These are phyloP conservation scores for Maudiozyma humilis DNA, from an alignment of 1,139 yeast species.

Conservation along the genomic window DNA sequence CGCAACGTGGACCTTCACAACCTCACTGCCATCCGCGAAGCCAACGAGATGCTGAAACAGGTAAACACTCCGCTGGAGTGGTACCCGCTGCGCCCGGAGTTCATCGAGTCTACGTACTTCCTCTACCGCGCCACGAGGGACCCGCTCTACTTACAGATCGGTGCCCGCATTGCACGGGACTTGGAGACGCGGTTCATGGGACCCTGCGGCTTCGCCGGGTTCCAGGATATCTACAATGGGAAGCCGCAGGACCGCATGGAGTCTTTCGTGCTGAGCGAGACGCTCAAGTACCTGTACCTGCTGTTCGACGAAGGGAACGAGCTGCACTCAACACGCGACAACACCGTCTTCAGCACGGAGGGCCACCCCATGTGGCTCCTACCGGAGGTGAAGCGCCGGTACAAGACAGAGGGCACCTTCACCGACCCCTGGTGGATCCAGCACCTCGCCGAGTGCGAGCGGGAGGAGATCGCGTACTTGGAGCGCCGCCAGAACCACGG, in stretches of 20 bases:
- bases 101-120: slow-evolving; percentile 79
- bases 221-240: slow-evolving; percentile 60
- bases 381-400: slow-evolving; percentile 16
- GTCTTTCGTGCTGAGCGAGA: slow-evolving; percentile 80
- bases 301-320: slow-evolving; percentile 64
- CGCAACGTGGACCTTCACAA: not conserved
- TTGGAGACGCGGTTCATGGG: slow-evolving; percentile 46
- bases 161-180: slow-evolving; percentile 52
- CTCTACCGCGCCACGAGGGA: slow-evolving; percentile 78
- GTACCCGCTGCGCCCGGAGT: slow-evolving; percentile 91
- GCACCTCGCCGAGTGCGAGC: slow-evolving; percentile 13
- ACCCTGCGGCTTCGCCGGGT: slow-evolving; percentile 77
- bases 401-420: slow-evolving; percentile 17
- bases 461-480: not conserved
- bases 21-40: not conserved
- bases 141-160: slow-evolving; percentile 73
- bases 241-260: slow-evolving; percentile 76
- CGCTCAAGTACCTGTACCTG: slow-evolving; percentile 73
- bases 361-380: slow-evolving; percentile 83
- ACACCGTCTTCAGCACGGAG: slow-evolving; percentile 79
- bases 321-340: slow-evolving; percentile 42
- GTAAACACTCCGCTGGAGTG: slow-evolving; percentile 53
- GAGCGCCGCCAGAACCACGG: not conserved
- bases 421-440: slow-evolving; percentile 15
- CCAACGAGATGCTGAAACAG: not conserved